A percentile compares a stretch with the other conserved stretches of the same genome.
Evolutionary conservation across 768 basidiomycete species (phyloP).

Genomic region (Psilocybe tampanensis): DNA sequence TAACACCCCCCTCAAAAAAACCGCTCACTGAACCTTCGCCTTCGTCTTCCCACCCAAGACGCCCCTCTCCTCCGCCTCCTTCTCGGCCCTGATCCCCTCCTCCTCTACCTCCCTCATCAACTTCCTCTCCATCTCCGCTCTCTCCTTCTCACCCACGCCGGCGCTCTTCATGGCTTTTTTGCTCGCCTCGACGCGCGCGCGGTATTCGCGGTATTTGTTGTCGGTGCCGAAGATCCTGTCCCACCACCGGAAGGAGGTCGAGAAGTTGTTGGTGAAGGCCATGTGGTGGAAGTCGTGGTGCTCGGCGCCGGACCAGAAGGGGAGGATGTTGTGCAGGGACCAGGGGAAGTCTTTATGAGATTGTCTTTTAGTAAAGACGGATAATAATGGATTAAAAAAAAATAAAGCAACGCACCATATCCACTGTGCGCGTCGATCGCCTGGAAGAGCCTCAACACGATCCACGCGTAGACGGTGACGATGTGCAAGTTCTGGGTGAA

Average conservation of each 20-base stretch:
- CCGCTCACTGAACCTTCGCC: neutral
- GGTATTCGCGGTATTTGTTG: slow-evolving; percentile 83
- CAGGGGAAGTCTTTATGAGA: slow-evolving; percentile 84
- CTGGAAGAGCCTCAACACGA: slow-evolving; percentile 92
- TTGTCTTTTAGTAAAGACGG: neutral
- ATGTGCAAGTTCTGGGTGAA: slow-evolving; percentile 83
- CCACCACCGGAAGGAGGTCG: slow-evolving; percentile 94
- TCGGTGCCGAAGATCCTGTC: slow-evolving; percentile 92
- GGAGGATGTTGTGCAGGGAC: slow-evolving; percentile 90
- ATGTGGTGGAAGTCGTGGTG: slow-evolving; percentile 99
- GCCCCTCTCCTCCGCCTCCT: slow-evolving; percentile 41
- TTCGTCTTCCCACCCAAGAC: neutral
- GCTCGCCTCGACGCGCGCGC: slow-evolving; percentile 62
- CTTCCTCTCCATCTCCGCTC: too few relatives aligned
- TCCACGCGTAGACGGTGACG: slow-evolving; percentile 92
- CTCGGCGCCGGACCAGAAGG: slow-evolving; percentile 97
- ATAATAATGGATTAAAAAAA: neutral
- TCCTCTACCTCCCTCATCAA: slow-evolving; percentile 61
- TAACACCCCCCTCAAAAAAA: neutral
- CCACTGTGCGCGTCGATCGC: slow-evolving; percentile 97
- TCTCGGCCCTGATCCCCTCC: slow-evolving; percentile 74
- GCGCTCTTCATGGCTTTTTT: slow-evolving; percentile 58
- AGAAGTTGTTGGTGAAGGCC: slow-evolving; percentile 93
- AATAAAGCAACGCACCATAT: slow-evolving; percentile 63
- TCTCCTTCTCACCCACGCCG: too few relatives aligned